phyloP scores from a whole-genome alignment of 208 protist genomes.

The Naegleria gruberi region DNA sequence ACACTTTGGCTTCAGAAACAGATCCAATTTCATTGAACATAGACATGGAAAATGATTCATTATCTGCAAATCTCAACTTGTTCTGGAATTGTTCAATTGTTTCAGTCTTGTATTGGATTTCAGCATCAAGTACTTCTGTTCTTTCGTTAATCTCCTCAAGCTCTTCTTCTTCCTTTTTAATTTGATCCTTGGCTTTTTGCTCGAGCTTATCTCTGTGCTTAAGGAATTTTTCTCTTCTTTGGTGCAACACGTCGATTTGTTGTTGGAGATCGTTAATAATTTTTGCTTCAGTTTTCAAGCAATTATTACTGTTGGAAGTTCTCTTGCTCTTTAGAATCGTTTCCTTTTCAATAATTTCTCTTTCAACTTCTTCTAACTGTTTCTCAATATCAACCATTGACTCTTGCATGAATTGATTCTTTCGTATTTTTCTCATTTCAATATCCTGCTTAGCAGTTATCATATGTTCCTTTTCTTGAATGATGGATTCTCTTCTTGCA shows the following conservation, averaged over 20 bases:
- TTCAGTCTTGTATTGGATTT: constrained; percentile 24
- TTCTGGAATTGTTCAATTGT: constrained; percentile 8
- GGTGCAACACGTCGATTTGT: background rate
- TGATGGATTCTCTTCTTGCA: constrained; percentile 19
- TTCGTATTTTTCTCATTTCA: background rate
- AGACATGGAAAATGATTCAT: background rate
- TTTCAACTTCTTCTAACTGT: background rate
- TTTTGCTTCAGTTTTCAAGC: background rate
- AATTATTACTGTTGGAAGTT: background rate
- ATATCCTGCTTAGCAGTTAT: background rate
- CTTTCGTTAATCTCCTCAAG: constrained; percentile 10
- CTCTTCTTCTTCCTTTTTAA: background rate
- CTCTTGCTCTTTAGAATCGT: background rate
- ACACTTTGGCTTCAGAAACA: background rate
- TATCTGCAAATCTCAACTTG: background rate
- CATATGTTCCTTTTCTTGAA: constrained; percentile 13
- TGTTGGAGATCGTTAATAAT: background rate
- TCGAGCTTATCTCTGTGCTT: background rate
- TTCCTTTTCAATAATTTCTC: constrained; percentile 4
- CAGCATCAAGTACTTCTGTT: constrained; percentile 16
- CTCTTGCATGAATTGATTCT: background rate
- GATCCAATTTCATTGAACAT: background rate
- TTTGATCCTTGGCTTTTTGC: background rate
- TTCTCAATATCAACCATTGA: background rate
- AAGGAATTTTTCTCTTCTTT: background rate